Conservation (phyloP, 169 alveolate species). For the Pseudocohnilembus persalinus region DNA sequence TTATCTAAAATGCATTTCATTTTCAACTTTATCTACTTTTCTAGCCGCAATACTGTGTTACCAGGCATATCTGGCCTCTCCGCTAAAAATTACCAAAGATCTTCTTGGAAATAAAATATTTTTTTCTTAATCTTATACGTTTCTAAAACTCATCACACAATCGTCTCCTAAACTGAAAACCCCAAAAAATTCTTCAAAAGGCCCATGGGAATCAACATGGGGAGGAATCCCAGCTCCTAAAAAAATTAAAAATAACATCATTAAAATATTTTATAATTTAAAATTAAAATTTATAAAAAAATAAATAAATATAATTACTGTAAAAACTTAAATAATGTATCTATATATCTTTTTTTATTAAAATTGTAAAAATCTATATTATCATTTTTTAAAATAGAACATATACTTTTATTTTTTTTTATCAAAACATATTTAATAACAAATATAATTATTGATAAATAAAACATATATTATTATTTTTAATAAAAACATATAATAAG, state of each 20-base stretch:
- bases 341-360: too few relatives aligned
- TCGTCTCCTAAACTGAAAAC: conserved; percentile 51
- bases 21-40: conserved; percentile 65
- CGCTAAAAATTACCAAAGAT: conserved; percentile 54
- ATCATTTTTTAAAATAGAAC: too few relatives aligned
- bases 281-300: conserved; percentile 23
- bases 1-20: conserved; percentile 51
- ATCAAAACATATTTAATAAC: too few relatives aligned
- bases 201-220: conserved; percentile 73
- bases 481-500: too few relatives aligned
- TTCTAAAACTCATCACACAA: conserved; percentile 60
- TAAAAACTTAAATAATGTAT: too few relatives aligned
- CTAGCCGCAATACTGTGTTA: conserved; percentile 65
- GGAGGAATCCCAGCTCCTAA: conserved; percentile 77
- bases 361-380: too few relatives aligned
- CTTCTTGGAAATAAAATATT: conserved; percentile 61
- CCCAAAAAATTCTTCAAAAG: conserved; percentile 68
- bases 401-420: too few relatives aligned
- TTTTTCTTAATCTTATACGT: conserved; percentile 50
- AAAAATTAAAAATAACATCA: too few relatives aligned
- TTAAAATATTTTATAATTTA: too few relatives aligned
- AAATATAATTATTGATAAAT: too few relatives aligned
- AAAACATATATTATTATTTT: too few relatives aligned
- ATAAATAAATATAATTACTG: conserved; percentile 47
- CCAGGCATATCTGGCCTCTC: conserved; percentile 73